Conservation (phyloP, 805 yeast species). For the Kluyveromyces aestuarii region DNA sequence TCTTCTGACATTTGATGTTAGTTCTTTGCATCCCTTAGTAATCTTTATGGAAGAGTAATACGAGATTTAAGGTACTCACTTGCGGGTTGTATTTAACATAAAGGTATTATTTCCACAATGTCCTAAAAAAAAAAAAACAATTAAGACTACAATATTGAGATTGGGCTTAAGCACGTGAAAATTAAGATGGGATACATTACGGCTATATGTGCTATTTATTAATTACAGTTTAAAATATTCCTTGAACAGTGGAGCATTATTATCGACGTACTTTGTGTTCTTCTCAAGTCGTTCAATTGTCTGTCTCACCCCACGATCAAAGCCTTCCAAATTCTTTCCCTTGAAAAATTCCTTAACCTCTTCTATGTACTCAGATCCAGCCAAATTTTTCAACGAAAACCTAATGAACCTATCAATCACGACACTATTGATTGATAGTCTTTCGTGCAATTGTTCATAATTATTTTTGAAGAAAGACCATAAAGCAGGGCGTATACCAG, state of each 20-base stretch:
- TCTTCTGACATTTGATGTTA: not conserved
- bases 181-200: not conserved
- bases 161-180: not conserved
- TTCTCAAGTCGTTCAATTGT: slow-evolving; percentile 10
- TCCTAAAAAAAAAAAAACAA: too few species aligned
- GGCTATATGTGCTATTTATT: not conserved
- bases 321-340: slow-evolving; percentile 19
- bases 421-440: slow-evolving; percentile 37
- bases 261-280: slow-evolving; percentile 7
- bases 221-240: slow-evolving; percentile 1
- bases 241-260: slow-evolving; percentile 1
- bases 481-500: slow-evolving; percentile 31
- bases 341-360: slow-evolving; percentile 29
- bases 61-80: too few species aligned
- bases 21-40: too few species aligned
- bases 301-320: slow-evolving; percentile 12
- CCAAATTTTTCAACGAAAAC: slow-evolving; percentile 25
- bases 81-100: too few species aligned
- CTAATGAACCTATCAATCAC: slow-evolving; percentile 38
- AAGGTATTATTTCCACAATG: not conserved
- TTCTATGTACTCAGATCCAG: slow-evolving; percentile 30
- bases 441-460: slow-evolving; percentile 32
- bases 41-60: too few species aligned
- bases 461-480: slow-evolving; percentile 39
- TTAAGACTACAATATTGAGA: not conserved